Percentiles rank a stretch among this genome's conserved stretches.
phyloP scores from a whole-genome alignment of 176 grass and related monocot genomes.

The Elymus sibiricus region DNA sequence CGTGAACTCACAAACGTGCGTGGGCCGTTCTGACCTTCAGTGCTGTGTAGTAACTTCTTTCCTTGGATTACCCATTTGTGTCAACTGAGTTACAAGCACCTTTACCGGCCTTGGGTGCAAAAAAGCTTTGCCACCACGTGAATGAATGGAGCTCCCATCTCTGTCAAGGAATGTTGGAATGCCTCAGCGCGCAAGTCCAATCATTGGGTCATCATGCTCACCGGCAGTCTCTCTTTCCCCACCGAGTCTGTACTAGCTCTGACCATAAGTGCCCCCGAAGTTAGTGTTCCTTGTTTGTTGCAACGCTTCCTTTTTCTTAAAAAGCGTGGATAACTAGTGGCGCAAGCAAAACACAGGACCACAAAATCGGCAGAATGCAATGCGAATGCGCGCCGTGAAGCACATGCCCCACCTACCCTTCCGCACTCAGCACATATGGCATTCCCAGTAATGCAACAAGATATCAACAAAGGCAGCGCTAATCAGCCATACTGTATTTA shows the following conservation, averaged over 20 bases:
- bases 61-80: not conserved
- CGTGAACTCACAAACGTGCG: not conserved
- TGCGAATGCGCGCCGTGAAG: not conserved
- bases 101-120: not conserved
- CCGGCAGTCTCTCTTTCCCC: not conserved
- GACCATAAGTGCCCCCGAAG: not conserved
- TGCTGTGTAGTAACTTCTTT: not conserved
- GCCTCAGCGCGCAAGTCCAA: not conserved
- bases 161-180: not conserved
- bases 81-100: not conserved
- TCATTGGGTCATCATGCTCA: not conserved
- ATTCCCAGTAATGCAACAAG: not conserved
- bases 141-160: not conserved
- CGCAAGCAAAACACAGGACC: not conserved
- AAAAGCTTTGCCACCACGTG: not conserved
- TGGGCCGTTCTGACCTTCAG: not conserved
- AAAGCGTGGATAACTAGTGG: conserved; percentile 1
- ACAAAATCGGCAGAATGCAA: not conserved
- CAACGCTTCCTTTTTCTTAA: conserved; percentile 10
- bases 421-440: not conserved
- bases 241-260: not conserved
- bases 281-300: not conserved
- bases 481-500: not conserved
- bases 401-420: not conserved
- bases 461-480: too few species aligned